Evolutionary conservation across 495 filamentous ascomycete species (phyloP).

Genomic region (Aspergillus indologenus): DNA sequence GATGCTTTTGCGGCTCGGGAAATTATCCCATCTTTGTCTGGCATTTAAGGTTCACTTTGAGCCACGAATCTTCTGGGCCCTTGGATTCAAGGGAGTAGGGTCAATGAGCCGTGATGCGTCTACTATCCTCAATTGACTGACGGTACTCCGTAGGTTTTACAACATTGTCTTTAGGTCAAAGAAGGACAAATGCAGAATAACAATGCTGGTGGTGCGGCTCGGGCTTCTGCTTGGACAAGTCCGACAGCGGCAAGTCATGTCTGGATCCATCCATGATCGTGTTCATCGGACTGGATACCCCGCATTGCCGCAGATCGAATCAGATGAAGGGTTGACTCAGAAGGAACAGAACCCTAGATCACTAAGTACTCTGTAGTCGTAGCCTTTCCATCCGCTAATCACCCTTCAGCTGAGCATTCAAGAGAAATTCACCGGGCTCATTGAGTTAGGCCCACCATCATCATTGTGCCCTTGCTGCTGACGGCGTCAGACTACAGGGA

Average conservation of each 20-base stretch:
- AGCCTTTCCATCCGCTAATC: background rate
- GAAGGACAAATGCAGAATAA: no score
- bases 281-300: slow-evolving; percentile 11
- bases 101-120: background rate
- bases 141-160: no score
- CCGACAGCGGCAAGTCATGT: slow-evolving; percentile 1
- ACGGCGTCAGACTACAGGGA: background rate
- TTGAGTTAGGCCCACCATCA: slow-evolving; percentile 1
- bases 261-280: no score
- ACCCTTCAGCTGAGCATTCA: slow-evolving; percentile 14
- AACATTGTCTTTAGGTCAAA: no score
- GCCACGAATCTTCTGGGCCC: background rate
- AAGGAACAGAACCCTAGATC: background rate
- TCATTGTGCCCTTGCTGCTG: slow-evolving; percentile 3
- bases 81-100: background rate
- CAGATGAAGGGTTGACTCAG: background rate
- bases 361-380: no score
- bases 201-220: background rate
- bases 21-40: slow-evolving; percentile 1
- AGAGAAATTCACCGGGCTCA: slow-evolving; percentile 7
- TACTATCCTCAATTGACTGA: background rate
- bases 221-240: background rate
- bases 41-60: slow-evolving; percentile 2
- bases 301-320: slow-evolving; percentile 12
- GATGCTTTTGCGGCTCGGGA: slow-evolving; percentile 2